Evolutionary conservation across 2,329 filamentous ascomycete species (phyloP).

Genomic region (Ophiostoma ulmi): DNA sequence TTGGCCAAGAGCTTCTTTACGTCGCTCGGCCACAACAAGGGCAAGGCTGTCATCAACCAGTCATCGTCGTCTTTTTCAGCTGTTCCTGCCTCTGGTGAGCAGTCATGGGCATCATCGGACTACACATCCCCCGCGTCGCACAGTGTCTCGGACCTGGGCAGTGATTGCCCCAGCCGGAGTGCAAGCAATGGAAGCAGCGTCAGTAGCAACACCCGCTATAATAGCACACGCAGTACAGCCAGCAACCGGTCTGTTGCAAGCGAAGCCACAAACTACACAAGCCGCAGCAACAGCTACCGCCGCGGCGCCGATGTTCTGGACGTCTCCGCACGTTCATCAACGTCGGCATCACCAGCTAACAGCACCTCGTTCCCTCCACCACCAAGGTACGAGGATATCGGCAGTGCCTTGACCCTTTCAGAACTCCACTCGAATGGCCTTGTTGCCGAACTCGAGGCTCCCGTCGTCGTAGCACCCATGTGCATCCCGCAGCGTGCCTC

Average conservation of each 20-base stretch:
- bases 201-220: constrained; percentile 16
- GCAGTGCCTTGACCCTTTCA: constrained; percentile 25
- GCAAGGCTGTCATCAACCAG: constrained; percentile 30
- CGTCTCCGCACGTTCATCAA: background rate
- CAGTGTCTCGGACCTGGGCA: constrained; percentile 15
- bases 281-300: constrained; percentile 20
- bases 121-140: constrained; percentile 11
- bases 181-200: constrained; percentile 19
- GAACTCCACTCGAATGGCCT: constrained; percentile 47
- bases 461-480: constrained; percentile 34
- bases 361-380: constrained; percentile 38
- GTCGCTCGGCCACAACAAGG: constrained; percentile 46
- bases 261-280: constrained; percentile 2
- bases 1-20: constrained; percentile 53
- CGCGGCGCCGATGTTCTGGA: background rate
- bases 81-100: background rate
- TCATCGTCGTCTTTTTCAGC: constrained; percentile 16
- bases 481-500: constrained; percentile 8
- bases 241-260: constrained; percentile 24
- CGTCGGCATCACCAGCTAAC: constrained; percentile 14
- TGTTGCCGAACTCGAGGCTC: constrained; percentile 50
- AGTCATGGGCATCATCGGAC: constrained; percentile 13
- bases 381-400: constrained; percentile 42
- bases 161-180: constrained; percentile 20
- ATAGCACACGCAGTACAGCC: constrained; percentile 13